Percentiles rank a stretch among this genome's conserved stretches.
Conservation (phyloP, 2,329 filamentous ascomycete species). For the Rhynchosporium graminicola region DNA sequence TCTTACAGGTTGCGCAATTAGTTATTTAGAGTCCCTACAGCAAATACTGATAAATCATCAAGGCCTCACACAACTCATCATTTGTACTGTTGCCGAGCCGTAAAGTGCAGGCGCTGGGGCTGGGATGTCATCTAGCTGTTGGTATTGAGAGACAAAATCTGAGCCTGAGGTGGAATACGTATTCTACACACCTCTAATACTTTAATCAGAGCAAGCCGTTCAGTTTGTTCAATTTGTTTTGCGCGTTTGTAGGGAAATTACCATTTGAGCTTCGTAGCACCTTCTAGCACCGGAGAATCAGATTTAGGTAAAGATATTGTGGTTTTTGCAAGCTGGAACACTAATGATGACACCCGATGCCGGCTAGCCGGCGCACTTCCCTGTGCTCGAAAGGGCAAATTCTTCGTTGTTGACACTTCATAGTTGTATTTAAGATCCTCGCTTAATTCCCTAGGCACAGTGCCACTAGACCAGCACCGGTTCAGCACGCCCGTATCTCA, state of each 20-base stretch:
- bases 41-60: not conserved
- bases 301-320: not conserved
- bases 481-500: too few species aligned
- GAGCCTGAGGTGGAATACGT: not conserved
- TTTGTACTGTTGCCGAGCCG: slow-evolving; percentile 8
- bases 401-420: slow-evolving; percentile 5
- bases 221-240: not conserved
- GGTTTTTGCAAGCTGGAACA: slow-evolving; percentile 1
- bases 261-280: slow-evolving; percentile 10
- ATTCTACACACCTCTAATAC: not conserved
- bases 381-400: not conserved
- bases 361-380: not conserved
- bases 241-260: not conserved
- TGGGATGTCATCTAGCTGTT: not conserved
- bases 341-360: not conserved
- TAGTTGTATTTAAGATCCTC: not conserved
- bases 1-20: not conserved
- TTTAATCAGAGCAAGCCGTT: not conserved
- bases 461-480: too few species aligned
- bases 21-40: not conserved
- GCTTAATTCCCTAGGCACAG: not conserved
- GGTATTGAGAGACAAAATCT: not conserved
- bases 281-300: not conserved
- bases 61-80: not conserved
- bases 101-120: not conserved